A percentile compares a stretch with the other conserved stretches of the same genome.
Evolutionary conservation across 805 yeast species (phyloP).

Genomic region (Lipomyces kockii): DNA sequence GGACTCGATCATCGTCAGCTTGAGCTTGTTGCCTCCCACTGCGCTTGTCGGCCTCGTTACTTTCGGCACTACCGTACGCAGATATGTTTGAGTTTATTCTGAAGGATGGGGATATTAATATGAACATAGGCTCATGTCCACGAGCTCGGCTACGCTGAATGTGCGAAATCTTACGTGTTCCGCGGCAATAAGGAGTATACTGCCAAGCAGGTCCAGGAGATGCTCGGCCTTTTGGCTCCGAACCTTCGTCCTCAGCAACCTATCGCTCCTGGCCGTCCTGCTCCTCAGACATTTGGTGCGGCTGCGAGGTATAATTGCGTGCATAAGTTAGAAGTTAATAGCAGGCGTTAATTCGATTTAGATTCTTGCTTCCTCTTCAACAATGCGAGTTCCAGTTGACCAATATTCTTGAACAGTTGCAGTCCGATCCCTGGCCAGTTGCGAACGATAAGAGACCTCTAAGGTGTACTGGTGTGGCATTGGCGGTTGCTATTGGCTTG

Average conservation of each 20-base stretch:
- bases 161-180: constrained; percentile 78
- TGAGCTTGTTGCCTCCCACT: constrained; percentile 84
- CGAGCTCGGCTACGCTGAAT: constrained; percentile 70
- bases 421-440: constrained; percentile 87
- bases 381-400: constrained; percentile 84
- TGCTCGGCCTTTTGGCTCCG: constrained; percentile 56
- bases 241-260: constrained; percentile 34
- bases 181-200: constrained; percentile 86
- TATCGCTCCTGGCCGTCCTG: constrained; percentile 32
- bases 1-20: constrained; percentile 74
- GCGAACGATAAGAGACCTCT: constrained; percentile 77
- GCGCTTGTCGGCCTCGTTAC: constrained; percentile 87
- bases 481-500: constrained; percentile 79
- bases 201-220: constrained; percentile 58
- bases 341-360: constrained; percentile 25
- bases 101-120: background rate
- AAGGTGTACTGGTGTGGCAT: constrained; percentile 92
- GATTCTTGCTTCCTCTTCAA: constrained; percentile 75
- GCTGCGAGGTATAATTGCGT: constrained; percentile 39
- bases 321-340: background rate
- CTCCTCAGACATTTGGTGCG: constrained; percentile 32
- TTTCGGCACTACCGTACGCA: constrained; percentile 68
- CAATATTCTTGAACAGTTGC: constrained; percentile 74
- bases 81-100: background rate
- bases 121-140: constrained; percentile 68